Evolutionary conservation across 768 basidiomycete species (phyloP), one percentile per base, ranked within the genome.

Genomic region (Tylopilus cervinicoccineus): DNA sequence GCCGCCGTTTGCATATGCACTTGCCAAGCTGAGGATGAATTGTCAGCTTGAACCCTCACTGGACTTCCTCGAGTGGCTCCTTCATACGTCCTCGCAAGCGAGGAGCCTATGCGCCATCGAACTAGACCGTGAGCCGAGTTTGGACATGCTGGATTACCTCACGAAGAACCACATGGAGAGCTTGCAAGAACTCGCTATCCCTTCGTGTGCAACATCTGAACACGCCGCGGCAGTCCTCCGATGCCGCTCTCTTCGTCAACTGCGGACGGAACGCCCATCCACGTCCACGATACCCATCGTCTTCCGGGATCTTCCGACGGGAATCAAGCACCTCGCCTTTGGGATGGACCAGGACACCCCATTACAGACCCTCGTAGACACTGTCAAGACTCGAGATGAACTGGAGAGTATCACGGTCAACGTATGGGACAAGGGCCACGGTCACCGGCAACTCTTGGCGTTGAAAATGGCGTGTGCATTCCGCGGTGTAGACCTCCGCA

Each of bases 21-120:
- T 85, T 23, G 60, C 75, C 44, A 71, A 76, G 56, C 70, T 88
- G 33, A 74, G 77, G 49, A 72, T 86, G 67, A 84, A 85, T 66
- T 80, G 82, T 64, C 84, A 86, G 60, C 62, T 70, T n/a, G 65
- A 77, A 7, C 82, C 84, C 19, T 76, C 81, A 3, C 60, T 77
- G 38, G 81, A 83, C 29, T 82, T 87, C 64, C 67, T 85, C 56
- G 70, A 76, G 31, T 87, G 86, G 86, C 78, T 89, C 47, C 79
- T 87, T 22, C 76, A 79, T 57, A 72, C 77, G 48, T 83, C 84
- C 28, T 54, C 65, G 20, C 63, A 62, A 37, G 71, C 72, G n/a
- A 57, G 52, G 20, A 67, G 67, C 51, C 71, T 86, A 38, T 72
- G 71, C 46, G 64, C 69, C 26, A 69, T 88, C 47, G 78, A 83